Evolutionary conservation across 257 asterid species (phyloP).

Genomic region (Agastache rugosa): DNA sequence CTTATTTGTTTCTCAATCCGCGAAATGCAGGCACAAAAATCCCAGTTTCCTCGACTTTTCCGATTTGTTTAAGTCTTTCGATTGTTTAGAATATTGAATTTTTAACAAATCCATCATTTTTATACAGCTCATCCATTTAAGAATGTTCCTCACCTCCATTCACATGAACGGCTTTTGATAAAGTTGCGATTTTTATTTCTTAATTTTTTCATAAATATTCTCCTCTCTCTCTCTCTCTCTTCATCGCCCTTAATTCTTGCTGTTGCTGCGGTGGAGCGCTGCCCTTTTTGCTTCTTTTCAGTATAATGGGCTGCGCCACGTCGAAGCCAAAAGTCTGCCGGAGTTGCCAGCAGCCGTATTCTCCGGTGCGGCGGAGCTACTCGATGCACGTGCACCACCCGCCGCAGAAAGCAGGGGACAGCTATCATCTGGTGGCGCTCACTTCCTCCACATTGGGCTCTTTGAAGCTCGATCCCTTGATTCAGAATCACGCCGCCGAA

Average conservation of each 20-base stretch:
- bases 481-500: constrained; percentile 27
- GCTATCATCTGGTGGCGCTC: constrained; percentile 72
- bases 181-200: constrained; percentile 15
- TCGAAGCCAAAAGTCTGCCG: constrained; percentile 71
- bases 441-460: constrained; percentile 91
- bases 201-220: not conserved
- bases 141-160: constrained; percentile 56
- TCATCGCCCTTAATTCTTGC: not conserved
- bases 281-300: not conserved
- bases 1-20: constrained; percentile 32
- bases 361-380: constrained; percentile 80
- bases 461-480: constrained; percentile 65
- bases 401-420: constrained; percentile 51
- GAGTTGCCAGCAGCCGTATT: constrained; percentile 61
- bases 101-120: constrained; percentile 37
- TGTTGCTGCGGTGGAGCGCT: constrained; percentile 5
- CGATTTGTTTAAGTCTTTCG: constrained; percentile 27
- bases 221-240: not conserved
- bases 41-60: constrained; percentile 41
- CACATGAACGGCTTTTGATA: constrained; percentile 28
- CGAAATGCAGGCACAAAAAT: constrained; percentile 38
- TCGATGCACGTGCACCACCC: constrained; percentile 67
- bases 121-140: constrained; percentile 52
- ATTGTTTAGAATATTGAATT: constrained; percentile 47
- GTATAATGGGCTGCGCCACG: constrained; percentile 80